phyloP scores from a whole-genome alignment of 305 asterid species.

The Solanum hybrid region DNA sequence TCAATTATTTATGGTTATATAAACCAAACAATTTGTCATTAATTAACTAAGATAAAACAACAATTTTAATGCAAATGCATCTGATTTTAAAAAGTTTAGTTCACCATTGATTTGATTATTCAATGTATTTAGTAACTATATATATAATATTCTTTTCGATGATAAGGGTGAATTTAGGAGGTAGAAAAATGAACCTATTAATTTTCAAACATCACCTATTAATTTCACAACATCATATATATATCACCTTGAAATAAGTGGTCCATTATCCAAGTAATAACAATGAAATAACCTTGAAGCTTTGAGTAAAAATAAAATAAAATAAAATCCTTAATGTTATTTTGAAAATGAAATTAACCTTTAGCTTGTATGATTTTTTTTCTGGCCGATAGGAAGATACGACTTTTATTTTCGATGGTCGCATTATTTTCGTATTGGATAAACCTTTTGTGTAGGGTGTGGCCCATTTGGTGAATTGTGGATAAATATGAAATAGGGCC shows the following conservation, averaged over 20 bases:
- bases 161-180: not conserved
- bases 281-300: not conserved
- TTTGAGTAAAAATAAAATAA: not conserved
- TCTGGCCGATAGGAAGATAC: not conserved
- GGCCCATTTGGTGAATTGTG: not conserved
- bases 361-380: no score
- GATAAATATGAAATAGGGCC: constrained; percentile 1
- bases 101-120: not conserved
- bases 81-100: not conserved
- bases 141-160: not conserved
- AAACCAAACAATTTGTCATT: not conserved
- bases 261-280: not conserved
- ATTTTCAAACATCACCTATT: not conserved
- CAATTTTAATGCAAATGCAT: not conserved
- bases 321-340: not conserved
- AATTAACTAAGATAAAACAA: not conserved
- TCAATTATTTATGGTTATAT: not conserved
- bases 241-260: not conserved
- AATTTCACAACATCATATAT: not conserved
- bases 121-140: not conserved
- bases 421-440: not conserved
- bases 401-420: not conserved
- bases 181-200: not conserved
- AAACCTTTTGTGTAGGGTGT: not conserved
- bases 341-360: not conserved